These are phyloP conservation scores for Globomyces pollinis-pini DNA, from an alignment of 192 early-diverging fungal genomes.

Conservation along the genomic window DNA sequence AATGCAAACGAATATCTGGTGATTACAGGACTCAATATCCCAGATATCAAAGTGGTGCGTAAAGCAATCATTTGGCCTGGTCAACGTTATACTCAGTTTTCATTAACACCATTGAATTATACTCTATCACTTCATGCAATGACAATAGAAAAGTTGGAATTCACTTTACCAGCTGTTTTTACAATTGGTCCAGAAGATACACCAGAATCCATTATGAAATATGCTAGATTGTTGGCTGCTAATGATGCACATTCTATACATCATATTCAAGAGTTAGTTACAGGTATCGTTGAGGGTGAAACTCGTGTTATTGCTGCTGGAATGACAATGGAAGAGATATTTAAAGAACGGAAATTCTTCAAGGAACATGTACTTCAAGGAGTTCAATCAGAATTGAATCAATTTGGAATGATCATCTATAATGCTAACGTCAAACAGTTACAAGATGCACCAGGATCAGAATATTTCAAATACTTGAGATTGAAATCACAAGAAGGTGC, in stretches of 20 bases:
- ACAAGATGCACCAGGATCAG: constrained; percentile 38
- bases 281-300: constrained; percentile 48
- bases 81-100: constrained; percentile 15
- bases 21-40: constrained; percentile 31
- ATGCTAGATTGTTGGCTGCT: constrained; percentile 18
- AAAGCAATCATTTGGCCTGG: constrained; percentile 32
- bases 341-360: constrained; percentile 43
- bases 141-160: constrained; percentile 43
- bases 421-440: constrained; percentile 51
- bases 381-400: constrained; percentile 43
- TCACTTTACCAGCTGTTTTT: constrained; percentile 40
- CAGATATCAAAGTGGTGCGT: constrained; percentile 25
- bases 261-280: constrained; percentile 30
- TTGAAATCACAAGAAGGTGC: constrained; percentile 44
- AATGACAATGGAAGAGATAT: constrained; percentile 56
- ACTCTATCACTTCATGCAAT: constrained; percentile 43
- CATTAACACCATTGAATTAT: constrained; percentile 35
- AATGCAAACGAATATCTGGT: constrained; percentile 36
- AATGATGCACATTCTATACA: background rate
- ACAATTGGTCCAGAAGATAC: constrained; percentile 41
- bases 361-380: constrained; percentile 41
- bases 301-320: constrained; percentile 45
- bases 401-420: constrained; percentile 49
- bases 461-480: constrained; percentile 48
- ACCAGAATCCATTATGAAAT: constrained; percentile 13